Conservation (phyloP, 139 green algal genomes). For the Asterochloris sp. region DNA sequence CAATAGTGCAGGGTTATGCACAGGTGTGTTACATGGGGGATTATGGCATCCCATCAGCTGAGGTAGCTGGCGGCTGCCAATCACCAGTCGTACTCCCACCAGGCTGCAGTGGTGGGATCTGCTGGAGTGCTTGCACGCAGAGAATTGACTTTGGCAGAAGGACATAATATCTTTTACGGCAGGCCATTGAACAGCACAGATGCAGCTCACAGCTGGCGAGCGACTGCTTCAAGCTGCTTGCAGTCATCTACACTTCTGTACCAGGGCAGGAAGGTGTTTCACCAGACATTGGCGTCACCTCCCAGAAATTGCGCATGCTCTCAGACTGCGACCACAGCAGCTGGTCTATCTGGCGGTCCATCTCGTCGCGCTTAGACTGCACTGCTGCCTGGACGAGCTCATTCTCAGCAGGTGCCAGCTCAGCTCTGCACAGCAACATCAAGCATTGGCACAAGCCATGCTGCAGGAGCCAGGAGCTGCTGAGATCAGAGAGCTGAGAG, state of each 20-base stretch:
- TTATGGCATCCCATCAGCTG: too few species aligned
- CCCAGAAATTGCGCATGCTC: constrained; percentile 4
- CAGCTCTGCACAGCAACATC: too few species aligned
- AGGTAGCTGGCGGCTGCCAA: too few species aligned
- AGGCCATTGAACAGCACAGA: not conserved
- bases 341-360: constrained; percentile 10
- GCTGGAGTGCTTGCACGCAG: not conserved
- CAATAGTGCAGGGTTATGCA: too few species aligned
- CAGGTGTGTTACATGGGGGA: too few species aligned
- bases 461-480: too few species aligned
- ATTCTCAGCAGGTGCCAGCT: too few species aligned
- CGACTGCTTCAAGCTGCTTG: not conserved
- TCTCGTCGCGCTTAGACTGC: constrained; percentile 6
- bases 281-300: not conserved
- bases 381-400: too few species aligned
- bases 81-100: too few species aligned
- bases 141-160: not conserved
- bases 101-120: not conserved
- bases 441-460: too few species aligned
- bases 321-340: constrained; percentile 9
- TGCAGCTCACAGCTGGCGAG: not conserved
- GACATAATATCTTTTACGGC: not conserved
- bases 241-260: not conserved
- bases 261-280: not conserved
- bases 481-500: too few species aligned